Evolutionary conservation across 2,329 filamentous ascomycete genomes (phyloP).

Genomic region (Epichloe glyceriae): DNA sequence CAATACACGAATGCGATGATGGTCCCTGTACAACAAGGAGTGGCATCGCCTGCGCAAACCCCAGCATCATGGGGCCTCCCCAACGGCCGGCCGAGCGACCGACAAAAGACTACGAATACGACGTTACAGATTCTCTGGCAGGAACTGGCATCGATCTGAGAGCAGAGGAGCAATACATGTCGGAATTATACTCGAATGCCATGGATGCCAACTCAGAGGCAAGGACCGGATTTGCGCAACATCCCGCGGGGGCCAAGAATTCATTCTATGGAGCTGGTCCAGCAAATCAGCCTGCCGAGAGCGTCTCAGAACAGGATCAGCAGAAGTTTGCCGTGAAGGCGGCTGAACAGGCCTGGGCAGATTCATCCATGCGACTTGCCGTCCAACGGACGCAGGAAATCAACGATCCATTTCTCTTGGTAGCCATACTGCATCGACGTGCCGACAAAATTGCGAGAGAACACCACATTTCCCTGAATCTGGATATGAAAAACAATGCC

Average conservation of each 20-base stretch:
- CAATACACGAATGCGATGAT: slow-evolving; percentile 19
- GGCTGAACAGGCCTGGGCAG: slow-evolving; percentile 52
- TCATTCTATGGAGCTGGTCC: slow-evolving; percentile 52
- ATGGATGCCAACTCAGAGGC: slow-evolving; percentile 32
- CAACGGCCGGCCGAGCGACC: slow-evolving; percentile 49
- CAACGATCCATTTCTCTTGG: slow-evolving; percentile 58
- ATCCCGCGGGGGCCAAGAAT: slow-evolving; percentile 39
- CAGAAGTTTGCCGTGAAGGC: slow-evolving; percentile 53
- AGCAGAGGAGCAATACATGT: slow-evolving; percentile 73
- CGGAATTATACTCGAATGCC: slow-evolving; percentile 47
- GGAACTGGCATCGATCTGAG: slow-evolving; percentile 78
- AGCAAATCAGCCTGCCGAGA: slow-evolving; percentile 48
- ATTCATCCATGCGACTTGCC: slow-evolving; percentile 48
- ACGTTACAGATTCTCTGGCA: slow-evolving; percentile 71
- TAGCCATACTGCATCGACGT: slow-evolving; percentile 46
- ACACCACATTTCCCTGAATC: slow-evolving; percentile 41
- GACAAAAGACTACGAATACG: slow-evolving; percentile 51
- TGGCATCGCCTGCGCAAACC: slow-evolving; percentile 14
- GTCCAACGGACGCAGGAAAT: slow-evolving; percentile 55
- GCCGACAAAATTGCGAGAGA: slow-evolving; percentile 46
- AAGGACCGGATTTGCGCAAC: slow-evolving; percentile 35
- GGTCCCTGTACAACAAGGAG: slow-evolving; percentile 14
- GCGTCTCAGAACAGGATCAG: slow-evolving; percentile 34
- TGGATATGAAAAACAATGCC: slow-evolving; percentile 37
- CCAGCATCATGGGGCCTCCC: slow-evolving; percentile 40